Evolutionary conservation across 352 stramenopile species (phyloP), one percentile per base, ranked within the genome.

Genomic region (Pythium sp.): DNA sequence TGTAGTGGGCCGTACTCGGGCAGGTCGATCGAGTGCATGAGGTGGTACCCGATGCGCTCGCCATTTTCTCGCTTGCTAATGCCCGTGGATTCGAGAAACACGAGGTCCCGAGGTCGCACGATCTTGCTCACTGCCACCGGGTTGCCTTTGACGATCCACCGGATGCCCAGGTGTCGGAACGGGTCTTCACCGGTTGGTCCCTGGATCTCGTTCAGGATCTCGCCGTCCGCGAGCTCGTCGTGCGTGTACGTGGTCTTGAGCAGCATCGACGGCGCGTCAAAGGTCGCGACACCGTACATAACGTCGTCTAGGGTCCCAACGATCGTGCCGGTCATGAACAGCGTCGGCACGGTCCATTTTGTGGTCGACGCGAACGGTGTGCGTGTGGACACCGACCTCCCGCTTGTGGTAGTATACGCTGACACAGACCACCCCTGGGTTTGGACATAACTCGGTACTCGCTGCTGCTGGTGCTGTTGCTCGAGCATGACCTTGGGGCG

Each of bases 241-340:
- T 82, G 71, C 14, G 74, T 77, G 66, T 74, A 86, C 1, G 72
- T 78, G 18, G 79, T 81, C 59, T 85, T 84, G 59, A 90, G 74
- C 41, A 78, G 73, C 58, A 89, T 85, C 9, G 73, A 69, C 24
- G 80, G 75, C 18, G 83, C 73, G 26, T 76, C 76, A 20, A 73
- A 72, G 30, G 77, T 73, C 30, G 77, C 70, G 14, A 75, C 41
- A n/a, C 78, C 81, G 64, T 86, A 91, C 78, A 92, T 86, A 58
- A 88, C 65, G 61, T 90, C 82, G 30, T 92, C 79, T 38, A 92
- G 65, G n/a, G 64, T 74, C 11, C 82, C 80, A 5, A 76, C 66
- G n/a, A 90, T 58, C 6, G 80, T 79, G 11, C 84, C 84, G 15
- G 86, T 64, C 43, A 87, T 71, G n/a, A 87, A 62, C 57, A 91